Percentiles rank a stretch among this genome's conserved stretches.
Conservation (phyloP, 148 eudicot species). For the Diospyros lotus region DNA sequence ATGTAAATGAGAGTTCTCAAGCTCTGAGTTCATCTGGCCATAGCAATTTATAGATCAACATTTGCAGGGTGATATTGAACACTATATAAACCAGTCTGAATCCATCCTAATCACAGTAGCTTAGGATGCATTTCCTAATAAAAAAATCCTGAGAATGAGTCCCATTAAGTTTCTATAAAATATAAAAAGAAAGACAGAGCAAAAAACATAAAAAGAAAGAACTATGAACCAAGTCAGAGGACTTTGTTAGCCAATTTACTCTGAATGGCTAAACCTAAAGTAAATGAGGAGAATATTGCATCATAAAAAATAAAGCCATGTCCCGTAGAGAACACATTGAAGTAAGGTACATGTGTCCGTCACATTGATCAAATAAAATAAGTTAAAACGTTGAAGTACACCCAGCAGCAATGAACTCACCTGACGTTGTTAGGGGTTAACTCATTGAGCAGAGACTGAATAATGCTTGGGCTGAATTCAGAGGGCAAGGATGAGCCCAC, state of each 20-base stretch:
- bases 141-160: too few relatives aligned
- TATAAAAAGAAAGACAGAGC: too few relatives aligned
- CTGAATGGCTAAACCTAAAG: neutral
- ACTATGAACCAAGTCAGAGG: neutral
- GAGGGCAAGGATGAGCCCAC: slow-evolving; percentile 84
- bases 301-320: neutral
- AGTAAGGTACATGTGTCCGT: neutral
- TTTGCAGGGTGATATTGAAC: neutral
- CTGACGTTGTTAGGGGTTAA: slow-evolving; percentile 72
- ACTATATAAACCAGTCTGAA: neutral
- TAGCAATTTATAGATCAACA: too few relatives aligned
- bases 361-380: neutral
- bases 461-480: slow-evolving; percentile 52
- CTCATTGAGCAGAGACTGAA: slow-evolving; percentile 59
- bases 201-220: too few relatives aligned
- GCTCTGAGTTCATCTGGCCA: too few relatives aligned
- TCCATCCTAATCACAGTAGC: too few relatives aligned
- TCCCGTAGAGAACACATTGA: neutral
- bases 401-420: slow-evolving; percentile 27
- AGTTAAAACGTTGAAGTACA: neutral
- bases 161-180: too few relatives aligned
- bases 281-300: neutral
- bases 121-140: too few relatives aligned
- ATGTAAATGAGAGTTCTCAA: too few relatives aligned
- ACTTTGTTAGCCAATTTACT: neutral